phyloP scores from a whole-genome alignment of 257 asterid species.

The Fraxinus cuspidata region DNA sequence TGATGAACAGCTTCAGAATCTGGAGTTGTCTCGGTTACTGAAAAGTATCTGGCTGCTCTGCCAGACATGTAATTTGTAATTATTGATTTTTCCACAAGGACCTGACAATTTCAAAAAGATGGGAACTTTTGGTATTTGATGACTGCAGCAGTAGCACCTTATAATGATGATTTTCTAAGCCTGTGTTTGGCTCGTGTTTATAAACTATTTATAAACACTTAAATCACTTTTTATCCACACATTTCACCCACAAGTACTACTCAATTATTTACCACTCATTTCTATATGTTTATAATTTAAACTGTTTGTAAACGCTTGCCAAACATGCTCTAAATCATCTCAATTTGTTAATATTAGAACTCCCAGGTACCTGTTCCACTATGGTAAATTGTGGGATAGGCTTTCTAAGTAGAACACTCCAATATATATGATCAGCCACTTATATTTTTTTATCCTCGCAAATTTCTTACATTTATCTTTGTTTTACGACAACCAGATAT shows the following conservation, averaged over 20 bases:
- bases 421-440: background rate
- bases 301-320: too few relatives aligned
- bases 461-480: background rate
- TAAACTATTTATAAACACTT: too few relatives aligned
- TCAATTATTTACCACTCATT: too few relatives aligned
- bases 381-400: background rate
- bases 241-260: too few relatives aligned
- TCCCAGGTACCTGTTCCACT: background rate
- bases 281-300: too few relatives aligned
- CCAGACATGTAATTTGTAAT: background rate
- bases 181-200: too few relatives aligned
- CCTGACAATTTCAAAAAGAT: background rate
- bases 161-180: background rate
- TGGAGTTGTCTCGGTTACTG: background rate
- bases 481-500: constrained; percentile 45
- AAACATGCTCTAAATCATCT: background rate
- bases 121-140: background rate
- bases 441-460: background rate
- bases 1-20: background rate
- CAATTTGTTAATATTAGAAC: background rate
- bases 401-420: background rate
- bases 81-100: background rate
- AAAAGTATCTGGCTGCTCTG: background rate
- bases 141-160: background rate
- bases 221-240: too few relatives aligned